Conservation (phyloP, 2,329 filamentous ascomycete species). For the Aulographum hederae region DNA sequence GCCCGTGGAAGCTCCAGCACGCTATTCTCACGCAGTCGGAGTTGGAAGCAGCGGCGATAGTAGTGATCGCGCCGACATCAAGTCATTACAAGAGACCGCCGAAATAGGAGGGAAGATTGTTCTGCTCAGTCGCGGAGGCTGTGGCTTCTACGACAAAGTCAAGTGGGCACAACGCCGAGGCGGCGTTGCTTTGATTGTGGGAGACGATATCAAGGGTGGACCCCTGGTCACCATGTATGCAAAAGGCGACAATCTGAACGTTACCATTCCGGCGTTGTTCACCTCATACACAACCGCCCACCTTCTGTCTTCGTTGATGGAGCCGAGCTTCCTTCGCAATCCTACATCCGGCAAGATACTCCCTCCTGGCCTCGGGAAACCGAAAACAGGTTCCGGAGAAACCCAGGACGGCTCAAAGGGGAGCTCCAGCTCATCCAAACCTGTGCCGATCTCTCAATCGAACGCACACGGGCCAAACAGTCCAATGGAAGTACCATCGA, state of each 20-base stretch:
- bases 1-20: not conserved
- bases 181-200: conserved; percentile 77
- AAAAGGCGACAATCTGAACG: conserved; percentile 85
- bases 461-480: too few species aligned
- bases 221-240: conserved; percentile 95
- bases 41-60: too few species aligned
- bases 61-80: conserved; percentile 30
- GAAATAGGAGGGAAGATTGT: conserved; percentile 91
- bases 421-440: too few species aligned
- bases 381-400: too few species aligned
- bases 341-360: conserved; percentile 39
- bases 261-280: conserved; percentile 87
- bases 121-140: conserved; percentile 77
- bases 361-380: too few species aligned
- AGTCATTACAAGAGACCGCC: conserved; percentile 75
- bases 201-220: conserved; percentile 78
- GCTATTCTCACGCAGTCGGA: too few species aligned
- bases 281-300: conserved; percentile 91
- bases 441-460: too few species aligned
- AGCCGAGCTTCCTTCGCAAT: too few species aligned
- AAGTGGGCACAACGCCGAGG: conserved; percentile 92
- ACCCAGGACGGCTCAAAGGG: too few species aligned
- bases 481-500: too few species aligned
- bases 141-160: conserved; percentile 90
- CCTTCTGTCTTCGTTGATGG: conserved; percentile 74